Base-by-base conservation (phyloP, 2,329 filamentous ascomycete genomes). In the Alternaria gaisen region DNA sequence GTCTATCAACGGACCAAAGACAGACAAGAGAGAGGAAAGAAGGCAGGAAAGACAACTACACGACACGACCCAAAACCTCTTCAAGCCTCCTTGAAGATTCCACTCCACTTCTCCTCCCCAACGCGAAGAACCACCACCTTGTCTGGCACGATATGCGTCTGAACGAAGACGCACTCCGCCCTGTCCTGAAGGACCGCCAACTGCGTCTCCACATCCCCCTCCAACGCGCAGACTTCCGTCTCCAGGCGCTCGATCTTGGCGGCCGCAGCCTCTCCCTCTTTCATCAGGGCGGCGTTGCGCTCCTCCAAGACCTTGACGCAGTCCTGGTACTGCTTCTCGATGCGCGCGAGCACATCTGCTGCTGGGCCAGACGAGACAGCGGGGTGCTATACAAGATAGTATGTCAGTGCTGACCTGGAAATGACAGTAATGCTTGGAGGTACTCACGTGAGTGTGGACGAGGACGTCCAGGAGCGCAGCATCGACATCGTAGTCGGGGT, bases 1-100 rank as follows among this genome's bases (percentile, higher is more conserved):
- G 22, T 26, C 46, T 38, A 50, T 38, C 46, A 50, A 11, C 5
- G 26, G 38, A 50, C 46, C n/a, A 50, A 26, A 18, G 26, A 18
- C 3, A 24, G 24, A 46, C 22, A 22, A 11, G n/a, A 24, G 1
- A n/a, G 1, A 14, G 46, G 20, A 24, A 50, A 50, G 32, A 50
- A 16, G 32, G 22, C 32, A 36, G 30, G 20, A 10, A 36, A 36
- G 20, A 50, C 30, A 24, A 50, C 20, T 2, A 9, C 30, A 38
- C 46, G 20, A 14, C 20, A 50, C 46, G 18, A 26, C 46, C 30
- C 32, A 36, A 36, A 22, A 34, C 32, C 18, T 50, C 46, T 50
- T 50, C 30, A 50, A 26, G 10, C 30, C 16, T 50, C 20, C 14
- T 38, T 50, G 46, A 50, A 50, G 20, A 50, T 50, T n/a, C 46